phyloP scores from a whole-genome alignment of 2,329 filamentous ascomycete genomes.

The Venturia nashicola region DNA sequence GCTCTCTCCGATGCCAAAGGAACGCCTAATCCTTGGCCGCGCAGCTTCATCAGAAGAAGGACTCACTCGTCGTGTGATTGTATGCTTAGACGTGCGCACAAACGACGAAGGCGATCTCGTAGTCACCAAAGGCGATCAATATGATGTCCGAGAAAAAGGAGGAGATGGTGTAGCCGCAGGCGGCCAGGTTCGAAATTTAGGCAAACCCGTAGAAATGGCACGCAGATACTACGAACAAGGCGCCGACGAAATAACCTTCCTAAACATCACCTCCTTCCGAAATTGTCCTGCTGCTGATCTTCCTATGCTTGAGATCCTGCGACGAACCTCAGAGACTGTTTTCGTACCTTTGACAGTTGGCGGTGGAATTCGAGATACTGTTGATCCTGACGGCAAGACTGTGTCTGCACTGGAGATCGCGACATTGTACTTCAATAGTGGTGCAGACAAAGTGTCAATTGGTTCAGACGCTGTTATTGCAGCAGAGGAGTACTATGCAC shows the following conservation, averaged over 20 bases:
- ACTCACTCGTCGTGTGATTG: slow-evolving; percentile 85
- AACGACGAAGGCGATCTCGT: slow-evolving; percentile 93
- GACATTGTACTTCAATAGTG: slow-evolving; percentile 92
- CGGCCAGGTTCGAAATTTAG: slow-evolving; percentile 72
- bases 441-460: slow-evolving; percentile 95
- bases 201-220: slow-evolving; percentile 94
- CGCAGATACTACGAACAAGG: slow-evolving; percentile 91
- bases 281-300: slow-evolving; percentile 86
- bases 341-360: slow-evolving; percentile 95
- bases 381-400: slow-evolving; percentile 74
- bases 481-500: slow-evolving; percentile 77
- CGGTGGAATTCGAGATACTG: slow-evolving; percentile 85
- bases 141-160: slow-evolving; percentile 88
- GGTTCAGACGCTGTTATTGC: slow-evolving; percentile 89
- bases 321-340: slow-evolving; percentile 75
- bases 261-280: slow-evolving; percentile 97
- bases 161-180: slow-evolving; percentile 40
- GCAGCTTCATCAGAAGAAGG: slow-evolving; percentile 41
- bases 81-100: slow-evolving; percentile 86
- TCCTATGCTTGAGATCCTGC: slow-evolving; percentile 90
- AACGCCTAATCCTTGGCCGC: slow-evolving; percentile 14
- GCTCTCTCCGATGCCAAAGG: slow-evolving; percentile 38
- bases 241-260: slow-evolving; percentile 90
- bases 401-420: slow-evolving; percentile 89
- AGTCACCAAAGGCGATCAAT: slow-evolving; percentile 97